These are phyloP conservation scores for Trichophyton benhamiae DNA, from an alignment of 2,329 filamentous ascomycete species.

Conservation along the genomic window DNA sequence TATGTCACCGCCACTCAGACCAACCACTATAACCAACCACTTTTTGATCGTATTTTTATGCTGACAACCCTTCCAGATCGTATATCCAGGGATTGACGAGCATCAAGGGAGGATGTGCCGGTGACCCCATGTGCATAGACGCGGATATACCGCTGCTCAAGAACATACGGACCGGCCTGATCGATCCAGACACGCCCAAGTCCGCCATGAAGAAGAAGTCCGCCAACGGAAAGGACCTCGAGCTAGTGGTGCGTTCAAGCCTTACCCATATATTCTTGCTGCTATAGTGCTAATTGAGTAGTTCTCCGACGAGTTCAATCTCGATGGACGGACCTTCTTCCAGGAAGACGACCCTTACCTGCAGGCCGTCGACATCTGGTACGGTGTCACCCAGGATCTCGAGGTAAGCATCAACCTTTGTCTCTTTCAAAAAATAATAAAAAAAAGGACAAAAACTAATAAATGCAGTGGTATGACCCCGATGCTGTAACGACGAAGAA, in stretches of 20 bases:
- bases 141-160: constrained; percentile 41
- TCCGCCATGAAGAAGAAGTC: constrained; percentile 45
- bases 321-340: constrained; percentile 55
- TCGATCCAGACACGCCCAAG: constrained; percentile 56
- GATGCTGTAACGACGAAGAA: constrained; percentile 52
- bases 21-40: constrained; percentile 12
- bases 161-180: constrained; percentile 49
- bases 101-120: constrained; percentile 19
- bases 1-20: constrained; percentile 36
- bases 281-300: constrained; percentile 16
- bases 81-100: background rate
- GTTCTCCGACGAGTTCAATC: constrained; percentile 63
- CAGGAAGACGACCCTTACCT: constrained; percentile 58
- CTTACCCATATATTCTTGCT: background rate
- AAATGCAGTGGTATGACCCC: constrained; percentile 54
- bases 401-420: constrained; percentile 35
- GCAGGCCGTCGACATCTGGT: constrained; percentile 57
- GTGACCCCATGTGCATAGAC: constrained; percentile 39
- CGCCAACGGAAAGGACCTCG: constrained; percentile 48
- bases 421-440: background rate
- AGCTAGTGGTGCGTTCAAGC: constrained; percentile 41
- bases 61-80: background rate
- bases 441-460: background rate
- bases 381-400: constrained; percentile 57
- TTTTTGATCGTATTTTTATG: background rate